These are phyloP conservation scores for Parastagonospora avenae DNA, from an alignment of 2,329 filamentous ascomycete genomes.

Conservation along the genomic window DNA sequence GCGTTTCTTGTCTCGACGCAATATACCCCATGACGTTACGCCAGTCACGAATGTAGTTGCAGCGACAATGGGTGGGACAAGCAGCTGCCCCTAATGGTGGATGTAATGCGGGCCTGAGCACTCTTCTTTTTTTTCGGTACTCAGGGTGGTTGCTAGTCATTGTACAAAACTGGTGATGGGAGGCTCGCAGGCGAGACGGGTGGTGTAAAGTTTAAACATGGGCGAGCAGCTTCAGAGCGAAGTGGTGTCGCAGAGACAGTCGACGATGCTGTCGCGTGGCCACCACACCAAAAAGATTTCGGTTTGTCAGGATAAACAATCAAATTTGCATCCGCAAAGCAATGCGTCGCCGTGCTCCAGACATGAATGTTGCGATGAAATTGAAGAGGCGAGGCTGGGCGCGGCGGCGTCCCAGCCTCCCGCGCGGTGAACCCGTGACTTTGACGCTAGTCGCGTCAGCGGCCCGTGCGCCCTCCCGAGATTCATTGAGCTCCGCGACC, in stretches of 20 bases:
- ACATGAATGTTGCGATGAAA: neutral
- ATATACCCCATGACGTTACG: constrained; percentile 36
- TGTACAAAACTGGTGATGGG: constrained; percentile 1
- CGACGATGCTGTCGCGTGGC: constrained; percentile 2
- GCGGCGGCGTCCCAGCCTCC: neutral
- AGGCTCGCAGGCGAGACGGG: neutral
- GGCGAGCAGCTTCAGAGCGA: neutral
- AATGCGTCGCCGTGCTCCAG: neutral
- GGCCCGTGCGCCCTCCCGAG: neutral
- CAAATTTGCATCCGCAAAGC: neutral
- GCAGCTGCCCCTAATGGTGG: constrained; percentile 18
- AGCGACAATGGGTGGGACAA: constrained; percentile 16
- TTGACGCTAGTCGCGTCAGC: neutral
- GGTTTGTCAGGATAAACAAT: constrained; percentile 5
- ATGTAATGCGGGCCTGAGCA: neutral
- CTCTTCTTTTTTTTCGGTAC: constrained; percentile 1
- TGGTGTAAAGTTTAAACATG: neutral
- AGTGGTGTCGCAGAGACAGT: constrained; percentile 7
- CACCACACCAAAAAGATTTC: constrained; percentile 18
- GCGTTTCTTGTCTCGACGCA: constrained; percentile 13
- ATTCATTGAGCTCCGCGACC: constrained; percentile 14
- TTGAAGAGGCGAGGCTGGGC: neutral
- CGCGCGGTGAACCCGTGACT: no score
- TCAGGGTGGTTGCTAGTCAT: neutral
- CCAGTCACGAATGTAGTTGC: constrained; percentile 30